Evolutionary conservation across 805 yeast genomes (phyloP), one percentile per base, ranked within the genome.

Genomic region (Phaffomyces thermotolerans): DNA sequence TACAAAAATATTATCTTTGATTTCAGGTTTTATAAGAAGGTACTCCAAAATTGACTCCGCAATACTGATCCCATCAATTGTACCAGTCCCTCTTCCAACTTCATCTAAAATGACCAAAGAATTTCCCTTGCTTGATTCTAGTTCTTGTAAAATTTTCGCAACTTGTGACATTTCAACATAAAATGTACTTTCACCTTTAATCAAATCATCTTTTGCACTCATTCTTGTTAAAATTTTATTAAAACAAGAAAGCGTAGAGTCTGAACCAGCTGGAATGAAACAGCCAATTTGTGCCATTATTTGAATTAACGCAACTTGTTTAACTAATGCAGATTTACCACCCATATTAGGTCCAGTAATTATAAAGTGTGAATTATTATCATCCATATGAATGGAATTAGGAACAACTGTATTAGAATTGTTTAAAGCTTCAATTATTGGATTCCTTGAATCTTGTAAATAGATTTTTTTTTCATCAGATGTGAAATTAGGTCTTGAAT

Each of bases 291-390:
- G 97, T 25, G 87, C 86, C 85, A 90, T 73, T 38, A 90, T 66
- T 3, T 93, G 81, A 44, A 89, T 82, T 1, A 84, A 91, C 8
- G 96, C 97, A 40, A 86, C 72, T 55, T 90, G 95, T 50, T 96
- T 74, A 40, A 90, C 88, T 60, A 85, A 89, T 0, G 97, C 89
- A 0, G 96, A 88, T 62, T 90, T 90, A 58, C 97, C 97, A 48
- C 97, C 97, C 97, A 90, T 90, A 60, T 90, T 90, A 24, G 97
- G 97, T 9, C 97, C 97, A 0, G 97, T 90, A 31, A 93, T 88
- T 15, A 93, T 83, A 10, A 79, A 69, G 56, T 93, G 90, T 39
- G 84, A 85, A 5, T 77, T 67, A 3, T 60, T 56, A 10, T 69
- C 74, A 42, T 77, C 73, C 33, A 69, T 63, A 9, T 84, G 81